These are phyloP conservation scores for Xylariaceae sp. DNA, from an alignment of 2,329 filamentous ascomycete genomes.

Conservation along the genomic window DNA sequence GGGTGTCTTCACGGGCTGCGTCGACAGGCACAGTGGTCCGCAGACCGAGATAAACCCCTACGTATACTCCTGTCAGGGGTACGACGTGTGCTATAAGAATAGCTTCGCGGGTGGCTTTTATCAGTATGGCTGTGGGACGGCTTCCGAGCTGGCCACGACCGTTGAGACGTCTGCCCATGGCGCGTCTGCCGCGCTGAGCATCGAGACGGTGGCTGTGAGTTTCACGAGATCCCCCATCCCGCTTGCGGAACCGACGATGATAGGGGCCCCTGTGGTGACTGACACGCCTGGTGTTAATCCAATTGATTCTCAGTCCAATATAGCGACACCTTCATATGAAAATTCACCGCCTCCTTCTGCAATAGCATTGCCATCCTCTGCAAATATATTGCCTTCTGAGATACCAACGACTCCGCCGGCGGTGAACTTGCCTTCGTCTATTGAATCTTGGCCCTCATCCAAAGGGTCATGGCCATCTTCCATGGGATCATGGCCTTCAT, in stretches of 20 bases:
- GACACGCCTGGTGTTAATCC: constrained; percentile 22
- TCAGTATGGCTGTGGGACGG: constrained; percentile 53
- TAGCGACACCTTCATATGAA: constrained; percentile 3
- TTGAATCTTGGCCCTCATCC: no score
- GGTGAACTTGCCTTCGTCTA: no score
- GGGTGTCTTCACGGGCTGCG: constrained; percentile 54
- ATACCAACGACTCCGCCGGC: no score
- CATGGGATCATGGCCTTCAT: no score
- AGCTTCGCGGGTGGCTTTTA: constrained; percentile 49
- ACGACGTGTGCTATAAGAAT: constrained; percentile 51
- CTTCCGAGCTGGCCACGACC: constrained; percentile 43
- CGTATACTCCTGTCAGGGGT: constrained; percentile 49
- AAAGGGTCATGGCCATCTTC: no score
- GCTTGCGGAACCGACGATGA: constrained; percentile 39
- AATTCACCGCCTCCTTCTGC: neutral
- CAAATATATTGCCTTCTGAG: neutral
- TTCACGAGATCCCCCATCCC: constrained; percentile 38
- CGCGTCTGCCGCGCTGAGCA: constrained; percentile 32
- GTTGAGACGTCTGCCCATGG: constrained; percentile 46
- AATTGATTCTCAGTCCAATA: constrained; percentile 15
- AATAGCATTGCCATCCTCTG: constrained; percentile 1
- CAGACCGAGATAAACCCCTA: constrained; percentile 52
- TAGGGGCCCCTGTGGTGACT: constrained; percentile 32
- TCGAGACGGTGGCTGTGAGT: constrained; percentile 38
- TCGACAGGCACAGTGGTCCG: constrained; percentile 46